Conservation (phyloP, 106 monocot genomes). For the Agapanthus africanus region DNA sequence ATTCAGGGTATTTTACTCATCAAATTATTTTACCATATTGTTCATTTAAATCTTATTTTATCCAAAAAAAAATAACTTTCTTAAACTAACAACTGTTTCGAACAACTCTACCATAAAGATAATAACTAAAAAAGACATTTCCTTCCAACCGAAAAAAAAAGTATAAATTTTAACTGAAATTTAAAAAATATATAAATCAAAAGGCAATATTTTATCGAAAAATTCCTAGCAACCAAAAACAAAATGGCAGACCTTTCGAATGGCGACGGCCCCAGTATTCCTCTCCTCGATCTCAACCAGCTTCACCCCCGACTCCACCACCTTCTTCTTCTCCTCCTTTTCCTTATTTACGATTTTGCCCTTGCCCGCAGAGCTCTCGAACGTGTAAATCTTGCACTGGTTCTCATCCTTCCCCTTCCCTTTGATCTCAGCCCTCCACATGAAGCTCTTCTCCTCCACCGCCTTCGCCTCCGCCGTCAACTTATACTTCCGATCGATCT, state of each 20-base stretch:
- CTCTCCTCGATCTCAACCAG: constrained; percentile 51
- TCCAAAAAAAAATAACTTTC: too few relatives aligned
- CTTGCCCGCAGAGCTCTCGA: constrained; percentile 17
- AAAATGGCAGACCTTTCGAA: constrained; percentile 34
- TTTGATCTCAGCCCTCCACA: constrained; percentile 41
- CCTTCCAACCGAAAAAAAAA: too few relatives aligned
- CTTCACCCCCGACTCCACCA: not conserved
- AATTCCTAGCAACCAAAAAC: not conserved
- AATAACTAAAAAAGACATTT: too few relatives aligned
- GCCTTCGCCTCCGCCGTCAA: constrained; percentile 36
- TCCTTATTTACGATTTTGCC: constrained; percentile 7
- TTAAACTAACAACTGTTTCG: too few relatives aligned
- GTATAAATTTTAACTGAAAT: too few relatives aligned
- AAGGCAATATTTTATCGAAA: not conserved
- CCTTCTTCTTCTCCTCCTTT: constrained; percentile 4
- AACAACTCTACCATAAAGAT: too few relatives aligned
- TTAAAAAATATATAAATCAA: too few relatives aligned
- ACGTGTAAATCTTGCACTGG: constrained; percentile 21
- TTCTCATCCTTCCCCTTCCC: constrained; percentile 15
- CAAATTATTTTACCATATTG: too few relatives aligned
- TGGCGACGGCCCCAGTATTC: constrained; percentile 25
- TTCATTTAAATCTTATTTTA: too few relatives aligned
- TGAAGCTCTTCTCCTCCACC: constrained; percentile 32
- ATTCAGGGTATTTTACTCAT: too few relatives aligned
- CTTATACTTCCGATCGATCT: constrained; percentile 55